Evolutionary conservation across 2,329 filamentous ascomycete species (phyloP).

Genomic region (Zarea fungicola): DNA sequence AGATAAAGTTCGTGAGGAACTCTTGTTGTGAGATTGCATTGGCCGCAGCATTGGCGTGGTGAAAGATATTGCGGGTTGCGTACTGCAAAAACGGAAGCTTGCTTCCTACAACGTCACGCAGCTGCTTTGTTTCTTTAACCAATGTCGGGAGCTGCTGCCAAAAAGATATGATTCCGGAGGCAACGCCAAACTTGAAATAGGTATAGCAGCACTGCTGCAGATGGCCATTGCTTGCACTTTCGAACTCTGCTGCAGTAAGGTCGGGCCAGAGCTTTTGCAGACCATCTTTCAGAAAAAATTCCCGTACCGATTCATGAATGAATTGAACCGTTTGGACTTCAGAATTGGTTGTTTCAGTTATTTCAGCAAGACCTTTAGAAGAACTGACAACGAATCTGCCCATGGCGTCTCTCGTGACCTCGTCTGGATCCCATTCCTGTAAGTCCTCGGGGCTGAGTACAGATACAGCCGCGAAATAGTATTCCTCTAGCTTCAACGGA

Average conservation of each 20-base stretch:
- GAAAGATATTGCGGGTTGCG: slow-evolving; percentile 11
- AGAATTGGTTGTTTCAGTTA: slow-evolving; percentile 22
- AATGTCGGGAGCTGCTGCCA: not conserved
- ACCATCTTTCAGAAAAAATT: slow-evolving; percentile 38
- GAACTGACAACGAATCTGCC: slow-evolving; percentile 29
- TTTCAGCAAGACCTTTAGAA: slow-evolving; percentile 43
- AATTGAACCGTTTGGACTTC: slow-evolving; percentile 30
- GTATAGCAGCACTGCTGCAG: slow-evolving; percentile 14
- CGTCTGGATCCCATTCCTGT: slow-evolving; percentile 19
- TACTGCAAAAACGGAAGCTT: slow-evolving; percentile 16
- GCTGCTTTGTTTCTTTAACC: not conserved
- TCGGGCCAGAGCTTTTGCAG: slow-evolving; percentile 15
- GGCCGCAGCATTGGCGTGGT: slow-evolving; percentile 16
- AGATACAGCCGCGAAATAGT: slow-evolving; percentile 31
- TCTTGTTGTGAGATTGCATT: fast-evolving
- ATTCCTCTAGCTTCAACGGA: slow-evolving; percentile 37
- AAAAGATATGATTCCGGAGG: not conserved
- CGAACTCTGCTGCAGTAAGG: not conserved
- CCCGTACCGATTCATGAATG: slow-evolving; percentile 47
- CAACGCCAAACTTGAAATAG: not conserved
- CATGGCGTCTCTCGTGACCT: slow-evolving; percentile 21
- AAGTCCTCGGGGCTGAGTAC: not conserved
- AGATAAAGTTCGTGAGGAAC: slow-evolving; percentile 1
- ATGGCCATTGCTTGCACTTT: slow-evolving; percentile 8
- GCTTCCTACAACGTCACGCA: not conserved